Evolutionary conservation across 495 filamentous ascomycete species (phyloP).

Genomic region (Aspergillus taichungensis): DNA sequence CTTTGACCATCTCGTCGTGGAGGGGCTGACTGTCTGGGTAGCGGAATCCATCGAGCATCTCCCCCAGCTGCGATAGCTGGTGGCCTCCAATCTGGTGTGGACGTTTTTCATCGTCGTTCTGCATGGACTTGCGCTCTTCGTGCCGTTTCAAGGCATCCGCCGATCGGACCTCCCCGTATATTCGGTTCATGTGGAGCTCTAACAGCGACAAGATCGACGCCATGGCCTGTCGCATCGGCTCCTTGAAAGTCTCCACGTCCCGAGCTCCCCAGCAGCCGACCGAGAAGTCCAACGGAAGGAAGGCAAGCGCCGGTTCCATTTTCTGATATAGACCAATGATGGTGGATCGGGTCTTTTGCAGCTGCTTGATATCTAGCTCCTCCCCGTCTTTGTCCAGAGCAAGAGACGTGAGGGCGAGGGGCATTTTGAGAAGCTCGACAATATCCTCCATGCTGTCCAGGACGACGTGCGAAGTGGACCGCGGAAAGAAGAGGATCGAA

Average conservation of each 20-base stretch:
- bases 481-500: slow-evolving; percentile 32
- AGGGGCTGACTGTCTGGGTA: slow-evolving; percentile 6
- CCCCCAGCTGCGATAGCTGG: slow-evolving; percentile 9
- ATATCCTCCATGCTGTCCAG: slow-evolving; percentile 27
- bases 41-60: slow-evolving; percentile 10
- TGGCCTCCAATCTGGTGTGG: slow-evolving; percentile 8
- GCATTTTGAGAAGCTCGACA: slow-evolving; percentile 18
- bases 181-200: slow-evolving; percentile 13
- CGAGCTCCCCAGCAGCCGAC: slow-evolving; percentile 15
- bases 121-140: not conserved
- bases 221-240: slow-evolving; percentile 11
- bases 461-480: slow-evolving; percentile 29
- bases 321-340: slow-evolving; percentile 10
- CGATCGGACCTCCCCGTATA: slow-evolving; percentile 4
- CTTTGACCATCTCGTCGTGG: slow-evolving; percentile 1
- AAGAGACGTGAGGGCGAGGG: slow-evolving; percentile 11
- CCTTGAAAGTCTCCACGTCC: slow-evolving; percentile 12
- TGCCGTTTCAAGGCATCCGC: slow-evolving; percentile 6
- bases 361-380: slow-evolving; percentile 2
- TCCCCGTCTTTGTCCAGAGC: slow-evolving; percentile 1
- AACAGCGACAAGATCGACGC: slow-evolving; percentile 8
- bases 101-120: not conserved
- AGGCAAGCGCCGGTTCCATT: slow-evolving; percentile 15
- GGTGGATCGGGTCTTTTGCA: slow-evolving; percentile 6
- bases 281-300: slow-evolving; percentile 20